Evolutionary conservation across 2,329 filamentous ascomycete genomes (phyloP), one percentile per base, ranked within the genome.

Genomic region (Phialemoniopsis sp.): DNA sequence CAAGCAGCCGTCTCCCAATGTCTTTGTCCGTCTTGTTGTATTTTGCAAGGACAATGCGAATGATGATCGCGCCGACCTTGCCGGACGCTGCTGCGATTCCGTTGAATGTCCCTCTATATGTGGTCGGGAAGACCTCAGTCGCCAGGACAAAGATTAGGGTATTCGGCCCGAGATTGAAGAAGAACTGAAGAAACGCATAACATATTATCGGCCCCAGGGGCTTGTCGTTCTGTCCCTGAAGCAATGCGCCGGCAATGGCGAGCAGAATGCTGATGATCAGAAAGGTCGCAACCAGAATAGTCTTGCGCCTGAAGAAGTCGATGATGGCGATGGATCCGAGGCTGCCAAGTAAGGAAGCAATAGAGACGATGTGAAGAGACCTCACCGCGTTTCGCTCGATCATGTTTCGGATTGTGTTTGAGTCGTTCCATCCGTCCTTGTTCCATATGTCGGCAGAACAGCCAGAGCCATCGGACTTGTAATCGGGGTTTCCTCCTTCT

Each of bases 121-220:
- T 51, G 8, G 55, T 56, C 7, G 57, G 57, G 39, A 54, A 59
- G 17, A 59, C 47, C 43, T 60, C 57, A 13, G 48, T 56, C 3
- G 54, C 51, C 29, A 59, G 34, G 14, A 60, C 47, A 36, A 59
- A 57, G 10, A 50, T 52, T 1, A 58, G 40, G 5, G 53, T 53
- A 28, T 56, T 57, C 6, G 56, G 53, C 1, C 56, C 55, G 14
- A 53, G 42, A 28, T 56, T 55, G 41, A 54, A 54, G 29, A 55
- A 40, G 32, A 58, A 57, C 33, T 50, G 44, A 26, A 46, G 44
- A 30, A 58, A 42, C 37, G 46, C 51, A 10, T 54, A 46, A 19
- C 46, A 34, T 1, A 44, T n/a, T n/a, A n/a, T n/a, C n/a, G n/a
- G n/a, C n/a, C n/a, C n/a, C n/a, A n/a, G n/a, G n/a, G n/a, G n/a